phyloP scores from a whole-genome alignment of 495 filamentous ascomycete genomes.

The Aspergillus hancockii region DNA sequence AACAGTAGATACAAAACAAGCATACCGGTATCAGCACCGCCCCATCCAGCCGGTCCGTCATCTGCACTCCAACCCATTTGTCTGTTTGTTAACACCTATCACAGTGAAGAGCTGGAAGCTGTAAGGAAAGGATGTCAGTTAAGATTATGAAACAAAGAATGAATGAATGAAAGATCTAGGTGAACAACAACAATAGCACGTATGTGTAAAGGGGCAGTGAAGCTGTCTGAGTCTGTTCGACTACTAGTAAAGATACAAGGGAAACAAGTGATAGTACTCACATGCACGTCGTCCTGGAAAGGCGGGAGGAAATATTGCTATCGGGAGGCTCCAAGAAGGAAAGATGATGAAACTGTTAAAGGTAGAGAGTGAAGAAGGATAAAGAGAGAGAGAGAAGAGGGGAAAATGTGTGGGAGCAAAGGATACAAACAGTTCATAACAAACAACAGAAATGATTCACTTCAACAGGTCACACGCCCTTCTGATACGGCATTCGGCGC shows the following conservation, averaged over 20 bases:
- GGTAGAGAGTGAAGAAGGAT: neutral
- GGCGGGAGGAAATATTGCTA: too few species aligned
- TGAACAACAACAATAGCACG: too few species aligned
- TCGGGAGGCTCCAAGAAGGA: neutral
- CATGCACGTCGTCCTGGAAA: too few species aligned
- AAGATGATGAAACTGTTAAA: neutral
- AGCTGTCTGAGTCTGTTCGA: too few species aligned
- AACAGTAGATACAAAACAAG: neutral
- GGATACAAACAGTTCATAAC: neutral
- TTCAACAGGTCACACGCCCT: neutral
- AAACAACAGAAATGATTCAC: conserved; percentile 1
- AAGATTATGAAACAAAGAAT: neutral
- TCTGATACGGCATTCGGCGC: too few species aligned
- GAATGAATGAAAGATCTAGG: neutral
- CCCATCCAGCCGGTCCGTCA: neutral
- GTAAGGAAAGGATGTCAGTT: neutral
- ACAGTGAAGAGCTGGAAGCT: neutral
- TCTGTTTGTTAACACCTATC: neutral
- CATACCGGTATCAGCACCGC: neutral
- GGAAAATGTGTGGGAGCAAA: neutral
- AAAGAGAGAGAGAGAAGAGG: neutral
- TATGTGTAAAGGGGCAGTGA: too few species aligned
- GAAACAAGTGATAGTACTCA: too few species aligned
- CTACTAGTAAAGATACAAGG: too few species aligned
- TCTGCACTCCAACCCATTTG: neutral